These are phyloP conservation scores for Hagleromyces aurorensis DNA, from an alignment of 805 yeast genomes.

Conservation along the genomic window DNA sequence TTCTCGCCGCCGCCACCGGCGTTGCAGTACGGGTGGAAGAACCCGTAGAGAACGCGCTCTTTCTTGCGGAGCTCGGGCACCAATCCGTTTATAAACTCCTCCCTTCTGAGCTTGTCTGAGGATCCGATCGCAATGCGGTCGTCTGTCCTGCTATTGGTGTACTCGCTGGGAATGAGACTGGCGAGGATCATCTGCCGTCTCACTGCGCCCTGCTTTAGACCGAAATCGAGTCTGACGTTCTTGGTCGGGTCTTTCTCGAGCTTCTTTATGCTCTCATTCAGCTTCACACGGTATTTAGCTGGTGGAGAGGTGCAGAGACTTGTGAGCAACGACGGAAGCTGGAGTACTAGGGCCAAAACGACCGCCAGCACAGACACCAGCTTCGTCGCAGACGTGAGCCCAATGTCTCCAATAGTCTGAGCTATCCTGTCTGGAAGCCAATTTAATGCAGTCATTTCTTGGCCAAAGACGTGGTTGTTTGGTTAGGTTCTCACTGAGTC, in stretches of 20 bases:
- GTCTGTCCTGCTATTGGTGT: conserved; percentile 11
- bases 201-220: conserved; percentile 28
- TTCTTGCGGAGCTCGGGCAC: conserved; percentile 8
- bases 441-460: too few species aligned
- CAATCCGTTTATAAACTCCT: conserved; percentile 8
- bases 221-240: conserved; percentile 14
- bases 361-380: too few species aligned
- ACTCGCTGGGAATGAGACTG: conserved; percentile 26
- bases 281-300: conserved; percentile 13
- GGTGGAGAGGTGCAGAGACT: too few species aligned
- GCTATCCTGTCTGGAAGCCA: too few species aligned
- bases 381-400: too few species aligned
- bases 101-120: conserved; percentile 9
- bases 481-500: too few species aligned
- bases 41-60: conserved; percentile 52
- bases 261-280: conserved; percentile 12
- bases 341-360: too few species aligned
- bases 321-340: too few species aligned
- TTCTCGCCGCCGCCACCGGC: conserved; percentile 99
- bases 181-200: conserved; percentile 34
- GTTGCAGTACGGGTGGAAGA: conserved; percentile 91
- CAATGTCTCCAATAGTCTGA: too few species aligned
- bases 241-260: conserved; percentile 9
- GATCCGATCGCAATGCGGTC: conserved; percentile 9
- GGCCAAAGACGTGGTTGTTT: too few species aligned